Base-by-base conservation (phyloP, 2,329 filamentous ascomycete genomes). In the Cercospora brassicicola region DNA sequence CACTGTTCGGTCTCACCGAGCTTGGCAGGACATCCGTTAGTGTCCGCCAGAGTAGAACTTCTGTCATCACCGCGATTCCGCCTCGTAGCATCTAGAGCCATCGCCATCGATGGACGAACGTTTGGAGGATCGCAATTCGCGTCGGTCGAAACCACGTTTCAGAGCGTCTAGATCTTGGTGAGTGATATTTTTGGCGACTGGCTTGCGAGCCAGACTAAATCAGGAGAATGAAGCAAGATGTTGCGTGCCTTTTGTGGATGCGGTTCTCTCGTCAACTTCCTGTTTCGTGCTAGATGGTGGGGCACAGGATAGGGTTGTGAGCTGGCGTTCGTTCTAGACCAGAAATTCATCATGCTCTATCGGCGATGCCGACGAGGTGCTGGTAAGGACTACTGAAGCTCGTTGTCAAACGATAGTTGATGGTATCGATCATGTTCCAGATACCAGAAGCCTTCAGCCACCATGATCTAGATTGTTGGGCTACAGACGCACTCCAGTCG, bases 21-120 rank as follows among this genome's bases (percentile, higher is more conserved):
- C 23, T 61, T 36, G 33, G 36, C 59, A 61, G 30, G 42, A 61
- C 59, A 61, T 61, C 59, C 59, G 15, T 48, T 61, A 61, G 59
- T 45, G 59, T 28, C 59, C 59, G 59, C 56, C 8, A n/a, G 18
- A 23, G 56, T 15, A 39, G 31, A 59, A 36, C 28, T 33, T 11
- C 23, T 45, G 6, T 15, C 18, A 18, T 13, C 13, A 28, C 20
- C 18, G 59, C 59, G 15, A 26, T 61, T 28, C 39, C 26, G 59
- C 18, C 33, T 48, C 26, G n/a, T 33, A 18, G 7, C 26, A 45
- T 45, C 59, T 26, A 45, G 59, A 61, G 23, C 11, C 45, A 23
- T 26, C 10, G 15, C 20, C 18, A 51, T 51, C 45, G 45, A 51
- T 13, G 45, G 4, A 23, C 20, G 18, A 13, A 11, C 4, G 18